phyloP scores from a whole-genome alignment of 306 rosid genomes.

The Acacia crassicarpa region DNA sequence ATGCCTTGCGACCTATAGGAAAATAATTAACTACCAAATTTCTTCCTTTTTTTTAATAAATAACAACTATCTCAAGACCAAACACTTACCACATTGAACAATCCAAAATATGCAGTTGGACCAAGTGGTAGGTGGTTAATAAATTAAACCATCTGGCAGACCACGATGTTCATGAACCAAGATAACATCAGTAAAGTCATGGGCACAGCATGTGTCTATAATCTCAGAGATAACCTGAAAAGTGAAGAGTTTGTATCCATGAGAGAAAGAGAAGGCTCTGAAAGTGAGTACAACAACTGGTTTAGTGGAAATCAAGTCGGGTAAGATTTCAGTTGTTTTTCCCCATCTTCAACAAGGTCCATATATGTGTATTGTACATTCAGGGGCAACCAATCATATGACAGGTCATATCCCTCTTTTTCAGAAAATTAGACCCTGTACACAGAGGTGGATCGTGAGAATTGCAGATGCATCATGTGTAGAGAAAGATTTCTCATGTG shows the following conservation, averaged over 20 bases:
- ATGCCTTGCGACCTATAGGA: slow-evolving; percentile 80
- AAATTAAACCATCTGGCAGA: slow-evolving; percentile 82
- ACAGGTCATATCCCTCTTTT: too few relatives aligned
- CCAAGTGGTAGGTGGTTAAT: slow-evolving; percentile 89
- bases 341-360: too few relatives aligned
- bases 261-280: background rate
- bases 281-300: too few relatives aligned
- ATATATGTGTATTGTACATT: too few relatives aligned
- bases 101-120: slow-evolving; percentile 92
- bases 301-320: too few relatives aligned
- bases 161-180: slow-evolving; percentile 97
- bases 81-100: slow-evolving; percentile 77
- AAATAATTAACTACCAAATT: slow-evolving; percentile 32
- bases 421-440: too few relatives aligned
- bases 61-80: slow-evolving; percentile 11
- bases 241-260: background rate
- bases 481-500: too few relatives aligned
- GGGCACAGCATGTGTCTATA: slow-evolving; percentile 83
- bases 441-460: too few relatives aligned
- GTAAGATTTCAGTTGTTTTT: too few relatives aligned
- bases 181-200: slow-evolving; percentile 82
- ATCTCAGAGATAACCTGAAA: slow-evolving; percentile 87
- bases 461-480: too few relatives aligned
- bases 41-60: background rate
- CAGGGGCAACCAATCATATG: too few relatives aligned